These are phyloP conservation scores for Eucalyptus fibrosa DNA, from an alignment of 345 rosid species.

Conservation along the genomic window DNA sequence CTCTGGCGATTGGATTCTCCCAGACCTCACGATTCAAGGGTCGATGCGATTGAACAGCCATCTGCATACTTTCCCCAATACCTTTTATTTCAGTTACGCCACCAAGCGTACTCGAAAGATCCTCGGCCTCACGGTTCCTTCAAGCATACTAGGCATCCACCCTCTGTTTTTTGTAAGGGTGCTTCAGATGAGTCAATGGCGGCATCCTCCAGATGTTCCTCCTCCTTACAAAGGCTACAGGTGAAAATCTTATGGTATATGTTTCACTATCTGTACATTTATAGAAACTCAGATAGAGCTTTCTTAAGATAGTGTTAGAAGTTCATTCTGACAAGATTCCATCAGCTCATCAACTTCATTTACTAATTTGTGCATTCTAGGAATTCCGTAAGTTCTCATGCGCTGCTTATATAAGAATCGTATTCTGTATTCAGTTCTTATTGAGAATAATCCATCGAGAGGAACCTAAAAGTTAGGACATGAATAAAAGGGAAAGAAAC, in stretches of 20 bases:
- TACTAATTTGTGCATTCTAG: neutral
- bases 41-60: slow-evolving; percentile 41
- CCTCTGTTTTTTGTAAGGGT: slow-evolving; percentile 79
- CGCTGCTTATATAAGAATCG: neutral
- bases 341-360: neutral
- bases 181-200: slow-evolving; percentile 83
- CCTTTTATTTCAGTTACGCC: slow-evolving; percentile 92
- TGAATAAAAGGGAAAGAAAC: neutral
- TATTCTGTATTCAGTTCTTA: neutral
- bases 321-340: neutral
- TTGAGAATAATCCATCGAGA: neutral
- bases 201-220: slow-evolving; percentile 42
- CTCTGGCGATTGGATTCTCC: slow-evolving; percentile 84
- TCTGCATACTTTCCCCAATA: slow-evolving; percentile 59
- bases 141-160: slow-evolving; percentile 65
- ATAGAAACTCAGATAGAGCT: neutral
- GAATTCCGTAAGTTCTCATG: neutral
- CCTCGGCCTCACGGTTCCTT: slow-evolving; percentile 63
- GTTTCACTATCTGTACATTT: neutral
- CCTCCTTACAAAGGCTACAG: slow-evolving; percentile 93
- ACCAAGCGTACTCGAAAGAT: slow-evolving; percentile 64
- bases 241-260: slow-evolving; percentile 3
- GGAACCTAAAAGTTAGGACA: neutral
- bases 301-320: neutral
- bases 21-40: slow-evolving; percentile 92